A percentile compares a stretch with the other conserved stretches of the same genome.
phyloP scores from a whole-genome alignment of 805 yeast species.

The Candida qinlingensis region DNA sequence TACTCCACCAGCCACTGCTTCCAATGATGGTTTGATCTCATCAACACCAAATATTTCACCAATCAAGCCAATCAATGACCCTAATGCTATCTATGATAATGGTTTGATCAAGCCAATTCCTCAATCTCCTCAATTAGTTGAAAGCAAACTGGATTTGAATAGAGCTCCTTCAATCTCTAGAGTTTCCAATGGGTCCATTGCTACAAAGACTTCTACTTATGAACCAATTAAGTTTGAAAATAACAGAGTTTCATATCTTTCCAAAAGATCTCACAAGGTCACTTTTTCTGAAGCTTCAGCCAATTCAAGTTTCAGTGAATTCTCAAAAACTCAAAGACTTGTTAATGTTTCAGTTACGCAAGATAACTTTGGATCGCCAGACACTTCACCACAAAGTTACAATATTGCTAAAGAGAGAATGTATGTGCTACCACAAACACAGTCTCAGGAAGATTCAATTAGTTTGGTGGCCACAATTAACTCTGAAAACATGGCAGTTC shows the following conservation, averaged over 20 bases:
- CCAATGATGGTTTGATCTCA: conserved; percentile 20
- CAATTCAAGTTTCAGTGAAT: conserved; percentile 19
- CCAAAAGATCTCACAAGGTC: conserved; percentile 19
- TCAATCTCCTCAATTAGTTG: background rate
- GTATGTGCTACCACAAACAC: too few species aligned
- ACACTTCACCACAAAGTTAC: background rate
- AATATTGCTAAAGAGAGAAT: background rate
- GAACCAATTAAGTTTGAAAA: background rate
- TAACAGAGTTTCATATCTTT: conserved; percentile 19
- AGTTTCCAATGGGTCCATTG: conserved; percentile 17
- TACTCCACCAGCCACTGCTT: conserved; percentile 19
- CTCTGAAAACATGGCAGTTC: conserved; percentile 19
- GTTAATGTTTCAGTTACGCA: conserved; percentile 13
- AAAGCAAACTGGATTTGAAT: conserved; percentile 13
- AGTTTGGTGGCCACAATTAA: conserved; percentile 10
- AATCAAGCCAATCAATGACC: conserved; percentile 20
- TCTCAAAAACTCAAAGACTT: conserved; percentile 3
- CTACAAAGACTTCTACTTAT: background rate
- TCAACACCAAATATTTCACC: conserved; percentile 25
- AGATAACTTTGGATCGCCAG: conserved; percentile 1
- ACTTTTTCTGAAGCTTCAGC: conserved; percentile 10
- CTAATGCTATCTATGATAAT: background rate
- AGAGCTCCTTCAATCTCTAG: conserved; percentile 20
- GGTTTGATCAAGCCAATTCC: background rate
- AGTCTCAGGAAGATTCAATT: background rate